Percentiles rank a stretch among this genome's conserved stretches.
Evolutionary conservation across 768 basidiomycete species (phyloP).

Genomic region (Hortiboletus campestris): DNA sequence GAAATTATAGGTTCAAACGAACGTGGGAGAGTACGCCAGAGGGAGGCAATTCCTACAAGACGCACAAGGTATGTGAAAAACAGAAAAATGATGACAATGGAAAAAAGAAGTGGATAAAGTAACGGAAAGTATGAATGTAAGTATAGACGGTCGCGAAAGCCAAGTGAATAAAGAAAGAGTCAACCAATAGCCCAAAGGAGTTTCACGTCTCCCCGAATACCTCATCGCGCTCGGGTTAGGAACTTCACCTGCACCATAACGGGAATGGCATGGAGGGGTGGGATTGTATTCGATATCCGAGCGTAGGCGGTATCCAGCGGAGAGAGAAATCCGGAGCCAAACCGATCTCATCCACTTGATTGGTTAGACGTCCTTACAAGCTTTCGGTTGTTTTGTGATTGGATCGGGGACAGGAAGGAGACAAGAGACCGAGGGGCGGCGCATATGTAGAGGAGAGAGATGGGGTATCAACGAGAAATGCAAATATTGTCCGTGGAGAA

Average conservation of each 20-base stretch:
- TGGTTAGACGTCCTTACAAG: slow-evolving; percentile 30
- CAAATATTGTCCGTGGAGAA: slow-evolving; percentile 28
- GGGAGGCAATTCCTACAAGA: slow-evolving; percentile 21
- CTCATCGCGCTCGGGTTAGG: neutral
- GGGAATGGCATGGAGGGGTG: slow-evolving; percentile 5
- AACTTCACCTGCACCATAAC: slow-evolving; percentile 8
- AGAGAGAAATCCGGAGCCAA: slow-evolving; percentile 42
- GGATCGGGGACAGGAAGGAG: slow-evolving; percentile 19
- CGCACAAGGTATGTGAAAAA: slow-evolving; percentile 29
- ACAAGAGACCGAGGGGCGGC: slow-evolving; percentile 22
- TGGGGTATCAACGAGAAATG: slow-evolving; percentile 31
- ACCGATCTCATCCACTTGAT: slow-evolving; percentile 44
- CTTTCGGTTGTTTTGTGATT: slow-evolving; percentile 34
- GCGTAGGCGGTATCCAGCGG: neutral
- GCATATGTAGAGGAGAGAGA: slow-evolving; percentile 26
- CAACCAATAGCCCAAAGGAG: slow-evolving; percentile 64
- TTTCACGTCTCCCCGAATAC: slow-evolving; percentile 20
- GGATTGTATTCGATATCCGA: slow-evolving; percentile 9
- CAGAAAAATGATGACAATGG: slow-evolving; percentile 30
- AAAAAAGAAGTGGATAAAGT: slow-evolving; percentile 33
- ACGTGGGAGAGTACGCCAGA: slow-evolving; percentile 26
- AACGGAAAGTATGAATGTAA: slow-evolving; percentile 24
- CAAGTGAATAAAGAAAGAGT: slow-evolving; percentile 50
- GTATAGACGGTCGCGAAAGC: slow-evolving; percentile 31
- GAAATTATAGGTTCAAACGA: slow-evolving; percentile 32